phyloP scores from a whole-genome alignment of 352 stramenopile genomes.

The Phytopythium montanum region DNA sequence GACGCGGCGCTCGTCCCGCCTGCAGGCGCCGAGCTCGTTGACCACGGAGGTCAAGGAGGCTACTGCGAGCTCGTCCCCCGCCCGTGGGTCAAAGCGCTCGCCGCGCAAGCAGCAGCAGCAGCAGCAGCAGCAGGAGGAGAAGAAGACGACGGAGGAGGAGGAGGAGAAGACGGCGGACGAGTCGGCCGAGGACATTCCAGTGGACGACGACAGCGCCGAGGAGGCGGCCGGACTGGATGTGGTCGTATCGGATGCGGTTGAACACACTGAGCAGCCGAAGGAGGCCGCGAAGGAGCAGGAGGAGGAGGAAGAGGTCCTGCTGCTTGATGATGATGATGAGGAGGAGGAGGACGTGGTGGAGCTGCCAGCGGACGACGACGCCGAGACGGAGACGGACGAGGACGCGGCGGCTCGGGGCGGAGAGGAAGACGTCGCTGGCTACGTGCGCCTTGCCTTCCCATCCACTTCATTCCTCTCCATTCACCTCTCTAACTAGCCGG shows the following conservation, averaged over 20 bases:
- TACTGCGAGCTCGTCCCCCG: conserved; percentile 5
- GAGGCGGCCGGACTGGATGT: conserved; percentile 1
- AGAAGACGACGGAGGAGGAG: not conserved
- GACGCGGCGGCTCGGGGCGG: conserved; percentile 28
- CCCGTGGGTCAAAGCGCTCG: conserved; percentile 13
- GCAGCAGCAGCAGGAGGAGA: not conserved
- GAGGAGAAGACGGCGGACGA: not conserved
- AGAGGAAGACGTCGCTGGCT: conserved; percentile 46
- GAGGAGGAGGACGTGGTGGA: conserved; percentile 42
- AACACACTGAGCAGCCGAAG: conserved; percentile 1
- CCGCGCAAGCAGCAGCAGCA: conserved; percentile 2
- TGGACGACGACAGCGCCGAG: conserved; percentile 11
- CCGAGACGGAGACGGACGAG: conserved; percentile 20
- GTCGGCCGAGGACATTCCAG: conserved; percentile 18
- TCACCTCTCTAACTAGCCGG: not conserved
- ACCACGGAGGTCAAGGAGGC: conserved; percentile 5
- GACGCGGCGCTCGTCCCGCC: conserved; percentile 56
- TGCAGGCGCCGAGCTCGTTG: conserved; percentile 35
- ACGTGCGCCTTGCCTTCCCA: conserved; percentile 27
- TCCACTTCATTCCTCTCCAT: not conserved
- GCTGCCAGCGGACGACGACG: conserved; percentile 25
- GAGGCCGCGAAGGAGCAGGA: conserved; percentile 12
- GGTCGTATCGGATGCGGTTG: not conserved
- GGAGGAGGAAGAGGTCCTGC: conserved; percentile 22
- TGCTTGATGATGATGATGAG: conserved; percentile 15